Base-by-base conservation (phyloP, 176 grass and related monocot species). In the Neostapfia colusana region DNA sequence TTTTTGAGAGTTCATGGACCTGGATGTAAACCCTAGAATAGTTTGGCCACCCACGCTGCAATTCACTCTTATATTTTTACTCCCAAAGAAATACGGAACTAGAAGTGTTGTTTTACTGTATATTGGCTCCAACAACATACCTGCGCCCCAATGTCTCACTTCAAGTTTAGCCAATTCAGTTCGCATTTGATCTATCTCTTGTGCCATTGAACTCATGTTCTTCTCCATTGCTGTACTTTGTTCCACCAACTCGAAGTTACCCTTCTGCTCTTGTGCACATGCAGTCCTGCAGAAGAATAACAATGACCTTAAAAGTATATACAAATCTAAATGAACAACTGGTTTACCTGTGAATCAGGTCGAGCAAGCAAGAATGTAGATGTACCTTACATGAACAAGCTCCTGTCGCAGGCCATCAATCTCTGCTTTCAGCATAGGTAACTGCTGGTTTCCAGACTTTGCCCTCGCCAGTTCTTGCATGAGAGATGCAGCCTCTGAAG, bases 221-320 rank as follows among this genome's bases (percentile, higher is more conserved):
- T 90, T 93, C 34, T 90, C 91, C 87, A 93, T 90, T 80, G 79
- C 67, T 79, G 88, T 86, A 78, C 79, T 87, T 82, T 93, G 91
- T 80, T 88, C 91, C 75, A 93, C 80, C 82, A 93, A 56, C 69
- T 90, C 84, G 58, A 90, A 63, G 48, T 93, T 93, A 58, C 66
- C 84, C 54, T 93, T 90, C 74, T 73, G 76, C 65, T 93, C 87
- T 26, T 85, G 63, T 53, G 75, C 87, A 28, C 76, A 82, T 80
- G 84, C 53, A 82, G 20, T 83, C 44, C 91, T 93, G 54, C 28
- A 28, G 23, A 57, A 85, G 49, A 63, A 28, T 79, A 84, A 23
- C 72, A 54, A 73, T 69, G 39, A 58, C 41, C 73, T 43, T 65
- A 62, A 16, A 72, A 79, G 60, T 23, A 76, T 65, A 59, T 51